Conservation (phyloP, 805 yeast genomes). For the Wickerhamomyces bisporus region DNA sequence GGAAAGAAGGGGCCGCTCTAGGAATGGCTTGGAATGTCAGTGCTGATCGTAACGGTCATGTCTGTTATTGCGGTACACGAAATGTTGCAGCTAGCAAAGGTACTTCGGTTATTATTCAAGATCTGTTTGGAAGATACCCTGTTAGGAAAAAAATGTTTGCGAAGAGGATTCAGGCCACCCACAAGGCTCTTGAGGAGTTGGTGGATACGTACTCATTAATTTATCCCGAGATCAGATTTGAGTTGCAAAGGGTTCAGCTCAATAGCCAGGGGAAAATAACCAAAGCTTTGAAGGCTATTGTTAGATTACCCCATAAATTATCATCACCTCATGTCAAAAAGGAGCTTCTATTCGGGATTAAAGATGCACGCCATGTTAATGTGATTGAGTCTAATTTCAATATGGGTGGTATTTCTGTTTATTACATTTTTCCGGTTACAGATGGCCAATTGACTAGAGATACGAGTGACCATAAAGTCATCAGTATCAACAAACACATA, state of each 20-base stretch:
- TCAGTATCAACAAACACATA: constrained; percentile 30
- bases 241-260: constrained; percentile 4
- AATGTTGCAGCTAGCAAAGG: constrained; percentile 25
- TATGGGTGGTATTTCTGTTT: too few species aligned
- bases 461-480: constrained; percentile 11
- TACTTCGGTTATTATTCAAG: constrained; percentile 29
- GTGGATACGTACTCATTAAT: constrained; percentile 28
- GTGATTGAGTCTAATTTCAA: too few species aligned
- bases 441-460: too few species aligned
- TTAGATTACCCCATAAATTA: background rate
- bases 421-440: too few species aligned
- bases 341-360: too few species aligned
- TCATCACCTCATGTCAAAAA: too few species aligned
- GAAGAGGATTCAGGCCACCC: constrained; percentile 11
- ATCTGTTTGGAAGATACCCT: constrained; percentile 28
- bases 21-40: constrained; percentile 4
- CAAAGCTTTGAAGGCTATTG: background rate
- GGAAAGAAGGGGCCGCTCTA: constrained; percentile 18
- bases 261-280: constrained; percentile 5
- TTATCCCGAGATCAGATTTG: constrained; percentile 27
- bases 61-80: constrained; percentile 41
- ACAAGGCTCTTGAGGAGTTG: constrained; percentile 14
- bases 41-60: background rate
- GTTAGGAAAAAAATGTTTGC: constrained; percentile 28
- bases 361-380: too few species aligned